Evolutionary conservation across 148 eudicot genomes (phyloP).

Genomic region (Spergularia marina): DNA sequence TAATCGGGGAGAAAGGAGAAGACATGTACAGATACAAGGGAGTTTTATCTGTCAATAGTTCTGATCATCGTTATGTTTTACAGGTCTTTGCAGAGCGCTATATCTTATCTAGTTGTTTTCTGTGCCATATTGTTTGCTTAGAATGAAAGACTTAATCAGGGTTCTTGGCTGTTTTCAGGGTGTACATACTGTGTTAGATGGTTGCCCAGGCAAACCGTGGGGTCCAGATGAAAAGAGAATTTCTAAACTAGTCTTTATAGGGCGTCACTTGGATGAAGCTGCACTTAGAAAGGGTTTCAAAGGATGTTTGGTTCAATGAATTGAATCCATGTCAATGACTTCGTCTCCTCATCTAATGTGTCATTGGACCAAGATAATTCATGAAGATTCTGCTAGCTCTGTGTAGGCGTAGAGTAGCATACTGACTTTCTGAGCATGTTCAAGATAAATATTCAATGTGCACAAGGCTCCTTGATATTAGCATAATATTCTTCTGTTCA

Average conservation of each 20-base stretch:
- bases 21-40: constrained; percentile 92
- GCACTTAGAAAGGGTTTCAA: constrained; percentile 75
- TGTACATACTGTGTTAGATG: constrained; percentile 78
- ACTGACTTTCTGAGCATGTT: neutral
- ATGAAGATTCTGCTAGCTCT: constrained; percentile 1
- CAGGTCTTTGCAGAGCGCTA: constrained; percentile 46
- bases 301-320: constrained; percentile 60
- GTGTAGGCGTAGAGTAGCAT: neutral
- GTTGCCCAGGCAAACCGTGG: constrained; percentile 90
- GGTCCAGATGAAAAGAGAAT: constrained; percentile 72
- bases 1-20: constrained; percentile 85
- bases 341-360: neutral
- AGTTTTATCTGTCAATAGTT: constrained; percentile 61
- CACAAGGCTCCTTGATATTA: neutral
- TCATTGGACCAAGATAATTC: neutral
- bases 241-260: constrained; percentile 83
- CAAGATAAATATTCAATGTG: neutral
- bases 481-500: neutral
- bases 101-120: neutral
- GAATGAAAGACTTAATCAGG: neutral
- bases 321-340: neutral
- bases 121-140: neutral
- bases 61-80: constrained; percentile 69
- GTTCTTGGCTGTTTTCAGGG: constrained; percentile 49
- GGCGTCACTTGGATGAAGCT: constrained; percentile 79